These are phyloP conservation scores for Veloboletus limbatus DNA, from an alignment of 1,284 basidiomycete genomes.

Conservation along the genomic window DNA sequence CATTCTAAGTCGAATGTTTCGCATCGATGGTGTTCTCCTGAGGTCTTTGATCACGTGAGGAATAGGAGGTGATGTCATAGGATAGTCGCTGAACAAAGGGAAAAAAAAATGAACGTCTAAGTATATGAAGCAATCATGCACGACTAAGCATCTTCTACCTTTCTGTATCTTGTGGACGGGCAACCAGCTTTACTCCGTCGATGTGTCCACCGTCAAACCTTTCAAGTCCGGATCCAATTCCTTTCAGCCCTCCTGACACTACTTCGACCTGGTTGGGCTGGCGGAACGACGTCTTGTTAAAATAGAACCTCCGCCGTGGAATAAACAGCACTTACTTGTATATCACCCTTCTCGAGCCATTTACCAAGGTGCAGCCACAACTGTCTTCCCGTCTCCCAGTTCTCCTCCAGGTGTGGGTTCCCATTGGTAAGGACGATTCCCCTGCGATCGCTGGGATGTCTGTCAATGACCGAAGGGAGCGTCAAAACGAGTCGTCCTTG, in stretches of 20 bases:
- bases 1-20: slow-evolving; percentile 29
- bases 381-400: slow-evolving; percentile 32
- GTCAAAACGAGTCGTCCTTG: slow-evolving; percentile 35
- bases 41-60: slow-evolving; percentile 27
- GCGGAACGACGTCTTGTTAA: slow-evolving; percentile 4
- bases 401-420: slow-evolving; percentile 29
- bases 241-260: slow-evolving; percentile 29
- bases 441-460: slow-evolving; percentile 26
- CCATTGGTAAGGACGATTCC: slow-evolving; percentile 34
- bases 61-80: slow-evolving; percentile 14
- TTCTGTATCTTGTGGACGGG: slow-evolving; percentile 34
- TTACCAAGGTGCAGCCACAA: slow-evolving; percentile 34
- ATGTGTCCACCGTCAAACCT: slow-evolving; percentile 33
- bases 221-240: slow-evolving; percentile 31
- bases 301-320: not conserved
- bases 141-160: slow-evolving; percentile 28
- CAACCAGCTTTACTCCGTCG: slow-evolving; percentile 33
- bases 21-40: slow-evolving; percentile 30
- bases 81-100: slow-evolving; percentile 23
- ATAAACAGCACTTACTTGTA: slow-evolving; percentile 24
- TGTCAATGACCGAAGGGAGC: slow-evolving; percentile 28
- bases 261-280: slow-evolving; percentile 31
- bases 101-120: slow-evolving; percentile 23
- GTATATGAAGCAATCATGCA: slow-evolving; percentile 15
- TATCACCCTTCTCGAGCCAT: slow-evolving; percentile 38